Conservation (phyloP, 441 rosid species). For the Gossypium aridum region DNA sequence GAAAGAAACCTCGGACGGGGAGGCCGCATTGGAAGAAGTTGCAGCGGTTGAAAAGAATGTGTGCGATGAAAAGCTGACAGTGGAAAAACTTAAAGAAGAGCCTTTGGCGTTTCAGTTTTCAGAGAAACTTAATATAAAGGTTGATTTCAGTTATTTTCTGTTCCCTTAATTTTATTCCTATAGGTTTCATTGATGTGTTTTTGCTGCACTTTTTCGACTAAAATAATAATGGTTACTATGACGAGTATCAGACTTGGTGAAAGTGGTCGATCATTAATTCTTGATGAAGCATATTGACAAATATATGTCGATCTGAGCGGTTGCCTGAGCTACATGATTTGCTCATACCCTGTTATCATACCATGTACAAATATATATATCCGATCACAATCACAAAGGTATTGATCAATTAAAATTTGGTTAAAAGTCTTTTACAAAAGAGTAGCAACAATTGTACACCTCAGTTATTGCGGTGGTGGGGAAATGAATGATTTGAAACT, state of each 20-base stretch:
- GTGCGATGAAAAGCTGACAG: conserved; percentile 17
- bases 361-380: not conserved
- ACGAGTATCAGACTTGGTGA: conserved; percentile 15
- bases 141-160: not conserved
- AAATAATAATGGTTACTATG: conserved; percentile 30
- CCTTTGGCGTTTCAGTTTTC: conserved; percentile 32
- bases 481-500: not conserved
- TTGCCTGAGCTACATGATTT: conserved; percentile 40
- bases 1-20: conserved; percentile 38
- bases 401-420: too few species aligned
- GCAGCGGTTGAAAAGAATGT: conserved; percentile 24
- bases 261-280: conserved; percentile 4
- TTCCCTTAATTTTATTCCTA: not conserved
- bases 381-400: too few species aligned
- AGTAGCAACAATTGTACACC: not conserved
- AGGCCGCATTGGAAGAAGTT: conserved; percentile 25
- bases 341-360: not conserved
- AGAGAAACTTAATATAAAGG: conserved; percentile 47
- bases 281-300: conserved; percentile 34
- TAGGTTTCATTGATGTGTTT: not conserved
- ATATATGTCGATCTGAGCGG: conserved; percentile 51
- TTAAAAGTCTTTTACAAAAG: too few species aligned
- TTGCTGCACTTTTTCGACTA: not conserved
- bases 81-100: conserved; percentile 26
- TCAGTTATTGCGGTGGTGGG: not conserved